Conservation (phyloP, 345 rosid species). For the Citrus mangshanensis region DNA sequence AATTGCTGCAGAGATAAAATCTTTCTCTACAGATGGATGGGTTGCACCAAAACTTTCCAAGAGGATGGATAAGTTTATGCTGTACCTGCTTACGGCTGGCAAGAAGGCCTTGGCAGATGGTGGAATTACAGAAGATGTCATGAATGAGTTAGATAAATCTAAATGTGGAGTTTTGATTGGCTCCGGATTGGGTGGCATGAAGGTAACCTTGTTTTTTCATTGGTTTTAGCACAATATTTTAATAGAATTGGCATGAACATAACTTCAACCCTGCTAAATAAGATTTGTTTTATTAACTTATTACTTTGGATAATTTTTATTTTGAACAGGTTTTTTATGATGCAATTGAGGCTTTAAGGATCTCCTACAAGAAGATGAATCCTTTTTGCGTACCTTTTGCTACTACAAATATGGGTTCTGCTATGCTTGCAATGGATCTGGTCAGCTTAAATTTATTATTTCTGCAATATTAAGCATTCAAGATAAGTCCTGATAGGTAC, state of each 20-base stretch:
- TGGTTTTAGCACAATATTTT: background rate
- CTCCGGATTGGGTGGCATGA: conserved; percentile 93
- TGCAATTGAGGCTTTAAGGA: conserved; percentile 84
- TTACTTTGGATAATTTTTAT: background rate
- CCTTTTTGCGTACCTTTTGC: conserved; percentile 97
- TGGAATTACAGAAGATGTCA: conserved; percentile 71
- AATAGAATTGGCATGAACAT: background rate
- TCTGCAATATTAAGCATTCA: background rate
- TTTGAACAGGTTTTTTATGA: conserved; percentile 76
- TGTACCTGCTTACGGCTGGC: conserved; percentile 88
- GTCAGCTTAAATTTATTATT: conserved; percentile 37
- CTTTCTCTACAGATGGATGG: conserved; percentile 83
- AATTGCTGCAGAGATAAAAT: conserved; percentile 93
- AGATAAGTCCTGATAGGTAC: background rate
- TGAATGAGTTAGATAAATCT: conserved; percentile 71
- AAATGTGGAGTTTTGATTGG: conserved; percentile 95
- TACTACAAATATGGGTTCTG: conserved; percentile 98
- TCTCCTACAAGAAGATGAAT: conserved; percentile 89
- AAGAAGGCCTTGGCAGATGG: conserved; percentile 94
- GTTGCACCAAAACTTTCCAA: conserved; percentile 79
- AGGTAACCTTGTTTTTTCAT: conserved; percentile 40
- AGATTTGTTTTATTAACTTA: background rate
- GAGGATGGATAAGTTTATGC: conserved; percentile 98
- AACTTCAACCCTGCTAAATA: background rate
- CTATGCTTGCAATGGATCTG: conserved; percentile 98